Evolutionary conservation across 1,284 basidiomycete species (phyloP).

Genomic region (Sanghuangporus sanghuang): DNA sequence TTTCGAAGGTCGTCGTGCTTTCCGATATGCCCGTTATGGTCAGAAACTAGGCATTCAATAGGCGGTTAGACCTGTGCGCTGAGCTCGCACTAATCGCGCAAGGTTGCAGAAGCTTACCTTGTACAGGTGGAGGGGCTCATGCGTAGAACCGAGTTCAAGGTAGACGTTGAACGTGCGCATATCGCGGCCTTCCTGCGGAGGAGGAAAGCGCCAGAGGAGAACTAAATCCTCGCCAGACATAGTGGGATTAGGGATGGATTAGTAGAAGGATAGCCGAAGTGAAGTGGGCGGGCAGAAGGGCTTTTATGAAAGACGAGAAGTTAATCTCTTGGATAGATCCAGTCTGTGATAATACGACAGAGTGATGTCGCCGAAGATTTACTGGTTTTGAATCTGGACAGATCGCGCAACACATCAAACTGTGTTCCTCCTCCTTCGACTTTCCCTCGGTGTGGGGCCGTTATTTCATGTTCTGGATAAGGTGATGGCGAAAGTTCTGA

Average conservation of each 20-base stretch:
- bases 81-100: background rate
- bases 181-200: constrained; percentile 31
- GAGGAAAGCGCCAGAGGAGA: constrained; percentile 38
- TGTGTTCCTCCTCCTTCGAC: background rate
- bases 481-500: background rate
- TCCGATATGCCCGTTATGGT: constrained; percentile 39
- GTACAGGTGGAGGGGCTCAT: constrained; percentile 39
- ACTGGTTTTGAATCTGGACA: background rate
- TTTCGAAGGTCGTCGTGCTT: constrained; percentile 44
- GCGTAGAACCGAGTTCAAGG: constrained; percentile 29
- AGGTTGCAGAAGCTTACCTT: constrained; percentile 30
- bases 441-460: background rate
- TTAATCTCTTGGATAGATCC: constrained; percentile 1
- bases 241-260: background rate
- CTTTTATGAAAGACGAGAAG: background rate
- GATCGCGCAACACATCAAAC: background rate
- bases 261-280: background rate
- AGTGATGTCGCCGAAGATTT: background rate
- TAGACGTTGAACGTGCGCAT: constrained; percentile 41
- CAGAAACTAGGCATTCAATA: constrained; percentile 39
- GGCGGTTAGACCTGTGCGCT: background rate
- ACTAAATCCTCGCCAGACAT: constrained; percentile 28
- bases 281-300: background rate
- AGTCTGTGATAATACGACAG: background rate
- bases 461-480: background rate